phyloP scores from a whole-genome alignment of 768 basidiomycete genomes.

The Boletus pseudo-olivaceus region DNA sequence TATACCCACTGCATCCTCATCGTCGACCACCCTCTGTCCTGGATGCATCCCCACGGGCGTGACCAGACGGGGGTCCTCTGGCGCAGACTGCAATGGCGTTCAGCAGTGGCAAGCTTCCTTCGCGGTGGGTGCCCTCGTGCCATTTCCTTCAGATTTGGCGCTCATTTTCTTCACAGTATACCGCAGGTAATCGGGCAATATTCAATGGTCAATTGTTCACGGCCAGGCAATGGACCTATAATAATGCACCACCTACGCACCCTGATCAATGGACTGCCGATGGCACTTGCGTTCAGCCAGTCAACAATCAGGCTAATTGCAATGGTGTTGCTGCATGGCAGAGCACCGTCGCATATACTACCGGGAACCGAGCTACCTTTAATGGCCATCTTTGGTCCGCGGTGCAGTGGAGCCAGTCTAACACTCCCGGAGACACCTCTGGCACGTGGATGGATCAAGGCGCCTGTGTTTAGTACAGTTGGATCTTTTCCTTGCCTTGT shows the following conservation, averaged over 20 bases:
- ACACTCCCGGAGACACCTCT: slow-evolving; percentile 23
- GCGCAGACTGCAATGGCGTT: slow-evolving; percentile 8
- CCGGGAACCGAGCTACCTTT: slow-evolving; percentile 17
- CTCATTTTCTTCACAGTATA: slow-evolving; percentile 19
- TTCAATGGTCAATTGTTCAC: slow-evolving; percentile 20
- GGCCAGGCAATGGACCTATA: slow-evolving; percentile 26
- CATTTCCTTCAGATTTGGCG: fast-evolving
- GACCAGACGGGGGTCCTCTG: background rate
- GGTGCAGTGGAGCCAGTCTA: slow-evolving; percentile 22
- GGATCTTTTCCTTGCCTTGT: no score
- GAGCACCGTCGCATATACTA: slow-evolving; percentile 9
- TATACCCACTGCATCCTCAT: no score
- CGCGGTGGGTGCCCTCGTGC: slow-evolving; percentile 10
- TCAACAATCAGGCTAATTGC: slow-evolving; percentile 24
- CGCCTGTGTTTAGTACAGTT: slow-evolving; percentile 12
- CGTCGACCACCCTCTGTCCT: no score
- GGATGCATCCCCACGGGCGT: no score
- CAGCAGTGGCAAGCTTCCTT: slow-evolving; percentile 24
- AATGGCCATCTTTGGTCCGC: slow-evolving; percentile 20
- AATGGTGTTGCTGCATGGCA: slow-evolving; percentile 21
- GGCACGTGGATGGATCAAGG: slow-evolving; percentile 26
- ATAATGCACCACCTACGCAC: slow-evolving; percentile 14
- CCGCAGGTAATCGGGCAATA: slow-evolving; percentile 21
- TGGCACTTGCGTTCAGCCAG: slow-evolving; percentile 16
- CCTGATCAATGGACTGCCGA: slow-evolving; percentile 16